phyloP scores from a whole-genome alignment of 179 eudicot genomes.

The Gypsophila paniculata region DNA sequence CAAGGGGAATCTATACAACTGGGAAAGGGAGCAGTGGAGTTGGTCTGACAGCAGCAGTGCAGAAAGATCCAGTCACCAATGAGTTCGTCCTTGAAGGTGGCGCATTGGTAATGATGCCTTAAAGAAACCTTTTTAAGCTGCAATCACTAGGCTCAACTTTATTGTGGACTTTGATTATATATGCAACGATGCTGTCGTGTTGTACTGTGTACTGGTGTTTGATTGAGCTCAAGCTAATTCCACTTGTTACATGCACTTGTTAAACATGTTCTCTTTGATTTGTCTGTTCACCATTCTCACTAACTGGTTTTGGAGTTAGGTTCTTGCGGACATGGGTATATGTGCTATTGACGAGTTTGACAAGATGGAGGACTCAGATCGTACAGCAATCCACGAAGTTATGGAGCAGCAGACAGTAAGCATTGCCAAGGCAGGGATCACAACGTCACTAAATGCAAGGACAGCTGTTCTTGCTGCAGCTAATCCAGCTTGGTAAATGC shows the following conservation, averaged over 20 bases:
- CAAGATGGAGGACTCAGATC: slow-evolving; percentile 98
- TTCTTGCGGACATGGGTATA: slow-evolving; percentile 97
- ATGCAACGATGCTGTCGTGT: no score
- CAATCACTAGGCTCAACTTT: background rate
- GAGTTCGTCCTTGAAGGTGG: slow-evolving; percentile 99
- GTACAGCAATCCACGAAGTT: slow-evolving; percentile 96
- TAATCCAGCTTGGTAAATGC: slow-evolving; percentile 87
- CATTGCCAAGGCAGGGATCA: slow-evolving; percentile 98
- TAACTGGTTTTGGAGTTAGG: slow-evolving; percentile 39
- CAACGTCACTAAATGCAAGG: slow-evolving; percentile 94
- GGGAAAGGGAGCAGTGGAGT: slow-evolving; percentile 99
- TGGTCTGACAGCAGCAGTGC: slow-evolving; percentile 98
- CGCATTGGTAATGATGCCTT: slow-evolving; percentile 62
- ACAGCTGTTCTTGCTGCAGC: slow-evolving; percentile 99
- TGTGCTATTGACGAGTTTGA: slow-evolving; percentile 99
- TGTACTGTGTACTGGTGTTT: no score
- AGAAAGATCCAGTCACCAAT: slow-evolving; percentile 92
- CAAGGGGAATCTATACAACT: slow-evolving; percentile 97
- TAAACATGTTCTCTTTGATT: background rate
- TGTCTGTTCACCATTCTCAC: slow-evolving; percentile 1
- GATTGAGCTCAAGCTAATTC: background rate
- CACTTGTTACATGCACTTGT: background rate
- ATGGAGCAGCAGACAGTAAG: slow-evolving; percentile 99
- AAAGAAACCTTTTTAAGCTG: background rate
- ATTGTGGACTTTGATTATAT: no score